Base-by-base conservation (phyloP, 2,329 filamentous ascomycete genomes). In the Clonostachys rhizophaga region DNA sequence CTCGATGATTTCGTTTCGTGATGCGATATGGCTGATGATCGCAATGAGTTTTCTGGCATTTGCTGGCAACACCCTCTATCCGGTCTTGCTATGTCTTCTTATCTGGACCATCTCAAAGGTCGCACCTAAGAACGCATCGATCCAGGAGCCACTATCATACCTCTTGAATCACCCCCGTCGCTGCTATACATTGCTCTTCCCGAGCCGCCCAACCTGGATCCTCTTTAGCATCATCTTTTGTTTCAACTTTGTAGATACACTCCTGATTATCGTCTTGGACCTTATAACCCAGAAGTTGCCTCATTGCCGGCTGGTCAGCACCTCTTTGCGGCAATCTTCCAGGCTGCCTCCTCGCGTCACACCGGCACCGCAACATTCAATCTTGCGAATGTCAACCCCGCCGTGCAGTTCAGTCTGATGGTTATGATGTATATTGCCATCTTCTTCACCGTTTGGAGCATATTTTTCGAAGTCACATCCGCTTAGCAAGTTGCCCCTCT, bases 341-440 rank as follows among this genome's bases (percentile, higher is more conserved):
- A 96, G 65, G 92, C 92, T 2, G 84, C 86, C 0, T 85, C 89
- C 6, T 97, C 92, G 1, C 78, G 94, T 61, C 97, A 92, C 1
- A 92, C 94, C 5, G 92, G 94, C 0, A 96, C 96, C 59, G 77
- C 87, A 1, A 88, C 87, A 33, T 81, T 97, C 56, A 90, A 86
- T 60, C 70, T 97, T 37, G 73, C 87, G 2, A 69, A 79, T 1
- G 73, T 99, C 2, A 91, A 97, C 55, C 91, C 94, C 1, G 94
- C 88, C 5, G 89, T 96, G 48, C 91, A 96, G 58, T 89, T 95
- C 13, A 89, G 91, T 18, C 96, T 96, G 69, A 74, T 97, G 67
- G 85, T 97, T 65, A 97, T 97, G 94, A 97, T 97, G 94, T 97
- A 97, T 67, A 96, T 97, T 52, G 96, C 91, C 49, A 88, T 96